These are phyloP conservation scores for Ogataea parapolymorpha DNA, from an alignment of 805 yeast genomes.

Conservation along the genomic window DNA sequence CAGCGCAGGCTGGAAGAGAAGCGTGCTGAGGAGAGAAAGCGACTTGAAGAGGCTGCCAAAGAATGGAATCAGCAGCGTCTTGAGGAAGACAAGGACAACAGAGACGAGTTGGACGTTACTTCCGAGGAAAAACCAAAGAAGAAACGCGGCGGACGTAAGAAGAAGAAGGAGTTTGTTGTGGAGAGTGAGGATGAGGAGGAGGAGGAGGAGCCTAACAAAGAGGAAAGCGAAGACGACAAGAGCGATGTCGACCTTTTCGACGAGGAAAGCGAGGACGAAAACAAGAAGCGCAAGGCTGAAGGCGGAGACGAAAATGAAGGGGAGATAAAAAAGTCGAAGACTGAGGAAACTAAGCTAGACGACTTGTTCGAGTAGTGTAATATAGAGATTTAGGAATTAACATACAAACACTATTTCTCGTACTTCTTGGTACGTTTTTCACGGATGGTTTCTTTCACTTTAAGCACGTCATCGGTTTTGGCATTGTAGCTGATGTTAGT, in stretches of 20 bases:
- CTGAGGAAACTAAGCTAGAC: slow-evolving; percentile 24
- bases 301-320: slow-evolving; percentile 12
- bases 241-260: slow-evolving; percentile 7
- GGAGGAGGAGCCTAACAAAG: slow-evolving; percentile 12
- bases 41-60: slow-evolving; percentile 53
- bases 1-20: slow-evolving; percentile 44
- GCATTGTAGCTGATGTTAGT: slow-evolving; percentile 66
- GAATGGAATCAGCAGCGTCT: slow-evolving; percentile 47
- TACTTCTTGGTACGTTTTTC: slow-evolving; percentile 32
- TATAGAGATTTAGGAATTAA: slow-evolving; percentile 5
- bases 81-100: slow-evolving; percentile 35
- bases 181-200: slow-evolving; percentile 25
- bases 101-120: slow-evolving; percentile 33
- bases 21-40: slow-evolving; percentile 43
- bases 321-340: slow-evolving; percentile 18
- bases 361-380: slow-evolving; percentile 16
- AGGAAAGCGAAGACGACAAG: slow-evolving; percentile 14
- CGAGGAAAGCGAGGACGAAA: slow-evolving; percentile 32
- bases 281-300: slow-evolving; percentile 4
- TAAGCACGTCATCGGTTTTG: slow-evolving; percentile 47
- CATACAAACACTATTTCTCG: slow-evolving; percentile 24
- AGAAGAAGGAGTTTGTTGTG: slow-evolving; percentile 31
- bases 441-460: slow-evolving; percentile 27
- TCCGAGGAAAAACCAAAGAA: slow-evolving; percentile 33
- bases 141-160: slow-evolving; percentile 24